A percentile compares a stretch with the other conserved stretches of the same genome.
Conservation (phyloP, 1,284 basidiomycete species). For the Polyporus tsugae region DNA sequence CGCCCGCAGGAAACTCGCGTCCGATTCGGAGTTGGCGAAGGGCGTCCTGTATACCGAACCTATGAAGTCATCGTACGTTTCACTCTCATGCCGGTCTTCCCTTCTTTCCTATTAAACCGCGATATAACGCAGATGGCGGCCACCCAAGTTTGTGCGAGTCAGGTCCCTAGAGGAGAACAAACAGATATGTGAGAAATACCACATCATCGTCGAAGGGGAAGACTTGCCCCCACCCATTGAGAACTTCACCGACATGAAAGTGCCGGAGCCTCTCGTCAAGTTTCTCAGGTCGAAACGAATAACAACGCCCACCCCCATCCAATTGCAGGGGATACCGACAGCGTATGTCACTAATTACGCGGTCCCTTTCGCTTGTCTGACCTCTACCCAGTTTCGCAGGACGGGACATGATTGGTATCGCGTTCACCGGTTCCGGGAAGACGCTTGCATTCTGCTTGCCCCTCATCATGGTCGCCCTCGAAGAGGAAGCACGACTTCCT, state of each 20-base stretch:
- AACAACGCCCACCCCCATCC: conserved; percentile 91
- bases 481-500: conserved; percentile 92
- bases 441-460: conserved; percentile 91
- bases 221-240: conserved; percentile 95
- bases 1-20: conserved; percentile 89
- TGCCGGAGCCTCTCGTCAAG: conserved; percentile 85
- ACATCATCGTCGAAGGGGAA: conserved; percentile 93
- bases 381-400: conserved; percentile 76
- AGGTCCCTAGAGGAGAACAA: conserved; percentile 76
- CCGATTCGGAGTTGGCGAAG: conserved; percentile 92
- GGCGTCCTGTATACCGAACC: conserved; percentile 93
- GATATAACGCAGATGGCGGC: conserved; percentile 72
- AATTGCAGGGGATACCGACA: conserved; percentile 95
- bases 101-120: conserved; percentile 11
- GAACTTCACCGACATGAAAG: conserved; percentile 97
- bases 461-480: conserved; percentile 93
- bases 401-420: conserved; percentile 95
- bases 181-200: conserved; percentile 86
- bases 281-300: conserved; percentile 90
- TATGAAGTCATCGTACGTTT: conserved; percentile 78
- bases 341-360: conserved; percentile 63
- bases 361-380: conserved; percentile 7
- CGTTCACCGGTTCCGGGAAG: conserved; percentile 78
- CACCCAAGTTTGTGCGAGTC: conserved; percentile 86
- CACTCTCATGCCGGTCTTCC: not conserved